Conservation (phyloP, 2,329 filamentous ascomycete species). For the Pseudogymnoascus sp. region DNA sequence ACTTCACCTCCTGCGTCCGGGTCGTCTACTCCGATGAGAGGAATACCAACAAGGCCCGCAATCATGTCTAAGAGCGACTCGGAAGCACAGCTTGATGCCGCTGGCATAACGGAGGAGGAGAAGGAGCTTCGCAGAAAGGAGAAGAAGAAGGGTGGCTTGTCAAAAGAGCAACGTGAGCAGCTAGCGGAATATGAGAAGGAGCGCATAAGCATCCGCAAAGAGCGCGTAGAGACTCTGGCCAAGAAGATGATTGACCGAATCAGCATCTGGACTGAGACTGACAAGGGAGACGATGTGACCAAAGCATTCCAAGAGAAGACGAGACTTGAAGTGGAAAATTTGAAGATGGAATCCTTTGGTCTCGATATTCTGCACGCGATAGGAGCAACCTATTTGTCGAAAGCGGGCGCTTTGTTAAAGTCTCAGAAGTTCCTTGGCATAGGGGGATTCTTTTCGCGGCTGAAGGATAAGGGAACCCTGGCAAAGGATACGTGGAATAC, state of each 20-base stretch:
- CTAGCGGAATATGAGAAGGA: slow-evolving; percentile 83
- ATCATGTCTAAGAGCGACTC: slow-evolving; percentile 86
- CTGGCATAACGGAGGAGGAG: slow-evolving; percentile 63
- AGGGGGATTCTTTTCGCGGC: slow-evolving; percentile 82
- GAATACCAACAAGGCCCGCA: slow-evolving; percentile 71
- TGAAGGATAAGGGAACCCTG: slow-evolving; percentile 93
- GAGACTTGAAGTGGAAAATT: slow-evolving; percentile 86
- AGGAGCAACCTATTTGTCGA: slow-evolving; percentile 80
- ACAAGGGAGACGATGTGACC: slow-evolving; percentile 80
- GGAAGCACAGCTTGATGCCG: slow-evolving; percentile 56
- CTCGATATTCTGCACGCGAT: slow-evolving; percentile 94
- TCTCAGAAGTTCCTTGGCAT: slow-evolving; percentile 96
- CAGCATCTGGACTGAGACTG: slow-evolving; percentile 94
- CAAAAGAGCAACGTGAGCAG: slow-evolving; percentile 89
- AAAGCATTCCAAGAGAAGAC: slow-evolving; percentile 90
- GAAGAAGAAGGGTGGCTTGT: slow-evolving; percentile 81
- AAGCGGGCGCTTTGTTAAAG: slow-evolving; percentile 80
- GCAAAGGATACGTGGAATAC: slow-evolving; percentile 99
- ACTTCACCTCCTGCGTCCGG: slow-evolving; percentile 31
- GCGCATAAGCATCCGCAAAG: slow-evolving; percentile 73
- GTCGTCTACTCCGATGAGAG: slow-evolving; percentile 35
- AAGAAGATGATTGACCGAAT: slow-evolving; percentile 84
- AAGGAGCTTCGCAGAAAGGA: slow-evolving; percentile 71
- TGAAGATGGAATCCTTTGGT: slow-evolving; percentile 99
- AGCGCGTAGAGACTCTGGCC: slow-evolving; percentile 77